Base-by-base conservation (phyloP, 2,329 filamentous ascomycete species). In the Sordariomycetes sp. region DNA sequence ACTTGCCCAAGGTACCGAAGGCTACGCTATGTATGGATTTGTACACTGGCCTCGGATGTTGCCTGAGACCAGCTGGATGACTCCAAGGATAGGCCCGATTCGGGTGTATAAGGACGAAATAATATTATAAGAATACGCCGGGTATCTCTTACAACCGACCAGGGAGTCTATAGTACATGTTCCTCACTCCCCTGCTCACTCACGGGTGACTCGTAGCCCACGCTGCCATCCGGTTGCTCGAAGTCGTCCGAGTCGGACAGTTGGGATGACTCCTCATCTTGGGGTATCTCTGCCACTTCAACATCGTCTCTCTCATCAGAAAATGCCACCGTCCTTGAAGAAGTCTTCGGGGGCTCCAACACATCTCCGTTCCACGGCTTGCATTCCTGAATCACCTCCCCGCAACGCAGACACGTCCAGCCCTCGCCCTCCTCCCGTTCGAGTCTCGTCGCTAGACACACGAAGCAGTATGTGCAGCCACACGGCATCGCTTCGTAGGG, bases 401-500 rank as follows among this genome's bases (percentile, higher is more conserved):
- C 92, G 67, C 94, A 99, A 22, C 94, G 82, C 53, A 99, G 75
- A 72, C 94, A 99, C 12, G 84, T 81, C 90, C 92, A 97, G 2
- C 93, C 93, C 67, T 97, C 90, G 35, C 93, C 94, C 69, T 97
- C 93, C 71, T 97, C 93, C 5, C 87, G 84, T 71, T 97, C 93
- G 51, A 99, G 79, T 60, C 89, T 84, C 59, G 91, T 90, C 3
- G 92, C 90, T n/a, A 97, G 73, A 67, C 94, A 99, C 20, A 96
- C 90, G 68, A 95, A 99, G 72, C 94, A 99, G 74, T 97, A 99
- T 60, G 97, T 79, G 70, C 92, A 96, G 0, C 88, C 88, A 66
- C 94, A 99, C 0, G 90, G 87, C 2, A 92, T 82, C 0, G 91
- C 84, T 72, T 96, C 90, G 69, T 99, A 99, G 0, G 94, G 92